A percentile compares a stretch with the other conserved stretches of the same genome.
phyloP scores from a whole-genome alignment of 78 protist species.

The Emiliania huxleyi region DNA sequence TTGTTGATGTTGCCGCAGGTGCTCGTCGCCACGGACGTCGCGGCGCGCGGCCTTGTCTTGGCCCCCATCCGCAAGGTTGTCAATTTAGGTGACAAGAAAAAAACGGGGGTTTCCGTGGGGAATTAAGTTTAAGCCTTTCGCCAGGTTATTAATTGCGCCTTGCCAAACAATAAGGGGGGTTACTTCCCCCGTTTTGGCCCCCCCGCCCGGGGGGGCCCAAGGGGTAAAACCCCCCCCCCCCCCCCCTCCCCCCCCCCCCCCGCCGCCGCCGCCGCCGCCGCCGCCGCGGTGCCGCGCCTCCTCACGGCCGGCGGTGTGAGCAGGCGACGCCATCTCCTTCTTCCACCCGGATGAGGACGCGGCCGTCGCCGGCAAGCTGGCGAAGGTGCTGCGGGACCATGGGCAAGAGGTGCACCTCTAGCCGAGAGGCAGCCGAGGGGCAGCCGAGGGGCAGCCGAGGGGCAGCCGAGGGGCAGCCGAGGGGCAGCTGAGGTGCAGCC shows the following conservation, averaged over 20 bases:
- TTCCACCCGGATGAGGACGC: background rate
- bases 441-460: too few relatives aligned
- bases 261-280: background rate
- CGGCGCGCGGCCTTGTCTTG: background rate
- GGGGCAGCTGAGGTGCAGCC: too few relatives aligned
- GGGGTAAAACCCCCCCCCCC: background rate
- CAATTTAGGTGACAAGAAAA: too few relatives aligned
- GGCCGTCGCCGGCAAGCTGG: too few relatives aligned
- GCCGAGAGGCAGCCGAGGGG: too few relatives aligned
- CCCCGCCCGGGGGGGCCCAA: background rate
- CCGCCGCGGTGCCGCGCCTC: background rate
- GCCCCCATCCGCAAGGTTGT: conserved; percentile 48
- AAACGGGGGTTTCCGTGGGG: too few relatives aligned
- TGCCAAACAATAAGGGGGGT: background rate
- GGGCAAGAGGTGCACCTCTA: too few relatives aligned
- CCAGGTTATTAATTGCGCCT: background rate
- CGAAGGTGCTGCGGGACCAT: too few relatives aligned
- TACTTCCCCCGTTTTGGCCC: background rate
- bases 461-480: too few relatives aligned
- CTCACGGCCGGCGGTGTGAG: background rate
- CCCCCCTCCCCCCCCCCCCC: background rate
- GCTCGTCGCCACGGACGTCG: background rate
- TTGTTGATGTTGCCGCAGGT: too few relatives aligned
- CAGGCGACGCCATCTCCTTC: background rate
- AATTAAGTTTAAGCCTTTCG: background rate